Percentiles rank a stretch among this genome's conserved stretches.
Evolutionary conservation across 2,329 filamentous ascomycete genomes (phyloP).

Genomic region (Zymoseptoria brevis): DNA sequence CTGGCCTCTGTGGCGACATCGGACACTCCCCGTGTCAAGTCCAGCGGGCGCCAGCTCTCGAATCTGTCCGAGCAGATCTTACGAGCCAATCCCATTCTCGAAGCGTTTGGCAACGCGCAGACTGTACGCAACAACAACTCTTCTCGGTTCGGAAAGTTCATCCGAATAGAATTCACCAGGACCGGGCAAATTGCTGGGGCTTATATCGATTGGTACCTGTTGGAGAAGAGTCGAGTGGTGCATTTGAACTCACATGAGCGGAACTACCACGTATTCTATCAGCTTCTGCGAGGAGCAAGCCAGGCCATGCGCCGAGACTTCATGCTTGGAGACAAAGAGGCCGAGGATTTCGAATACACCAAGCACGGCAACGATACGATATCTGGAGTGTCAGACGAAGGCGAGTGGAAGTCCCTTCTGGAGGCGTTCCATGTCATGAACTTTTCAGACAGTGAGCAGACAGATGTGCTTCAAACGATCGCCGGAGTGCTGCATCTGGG

Average conservation of each 20-base stretch:
- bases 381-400: constrained; percentile 75
- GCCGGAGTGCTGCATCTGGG: constrained; percentile 89
- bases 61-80: constrained; percentile 95
- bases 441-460: constrained; percentile 77
- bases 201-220: constrained; percentile 95
- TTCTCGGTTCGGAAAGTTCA: constrained; percentile 96
- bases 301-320: constrained; percentile 65
- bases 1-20: constrained; percentile 86
- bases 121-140: constrained; percentile 98
- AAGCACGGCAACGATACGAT: constrained; percentile 87
- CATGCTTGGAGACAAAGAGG: constrained; percentile 63
- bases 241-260: constrained; percentile 78
- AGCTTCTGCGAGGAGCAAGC: constrained; percentile 80
- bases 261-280: constrained; percentile 97
- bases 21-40: constrained; percentile 57
- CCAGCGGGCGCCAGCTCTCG: constrained; percentile 59
- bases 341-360: constrained; percentile 87
- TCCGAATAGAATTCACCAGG: constrained; percentile 87
- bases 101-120: constrained; percentile 96
- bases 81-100: constrained; percentile 90
- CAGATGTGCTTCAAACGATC: constrained; percentile 74
- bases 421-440: constrained; percentile 95
- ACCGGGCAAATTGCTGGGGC: constrained; percentile 87
- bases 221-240: constrained; percentile 97
- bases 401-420: constrained; percentile 82